These are phyloP conservation scores for Aurantiochytrium sp. DNA, from an alignment of 108 stramenopile species.

Conservation along the genomic window DNA sequence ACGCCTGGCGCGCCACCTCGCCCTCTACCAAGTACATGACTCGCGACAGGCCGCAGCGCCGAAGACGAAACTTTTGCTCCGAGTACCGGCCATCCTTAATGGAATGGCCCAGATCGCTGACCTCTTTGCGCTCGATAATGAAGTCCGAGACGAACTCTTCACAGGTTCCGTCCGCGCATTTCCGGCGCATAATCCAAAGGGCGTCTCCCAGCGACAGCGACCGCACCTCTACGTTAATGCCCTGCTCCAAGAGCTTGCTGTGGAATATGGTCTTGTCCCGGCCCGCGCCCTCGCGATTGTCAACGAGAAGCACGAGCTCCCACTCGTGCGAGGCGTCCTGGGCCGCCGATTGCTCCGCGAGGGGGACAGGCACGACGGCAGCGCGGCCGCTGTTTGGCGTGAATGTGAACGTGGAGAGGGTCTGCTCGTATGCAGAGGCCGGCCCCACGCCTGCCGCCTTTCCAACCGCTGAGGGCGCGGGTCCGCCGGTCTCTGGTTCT, in stretches of 20 bases:
- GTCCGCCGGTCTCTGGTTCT: too few relatives aligned
- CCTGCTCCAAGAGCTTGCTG: background rate
- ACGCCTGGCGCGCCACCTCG: background rate
- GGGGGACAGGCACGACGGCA: too few relatives aligned
- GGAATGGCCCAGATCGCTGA: background rate
- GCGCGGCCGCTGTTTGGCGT: too few relatives aligned
- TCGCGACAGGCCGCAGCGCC: background rate
- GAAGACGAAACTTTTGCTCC: slow-evolving; percentile 38
- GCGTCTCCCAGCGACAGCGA: background rate
- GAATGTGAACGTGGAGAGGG: too few relatives aligned
- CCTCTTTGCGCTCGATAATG: slow-evolving; percentile 30
- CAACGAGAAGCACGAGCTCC: background rate
- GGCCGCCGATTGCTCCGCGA: too few relatives aligned
- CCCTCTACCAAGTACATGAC: slow-evolving; percentile 40
- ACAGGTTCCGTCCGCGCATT: background rate
- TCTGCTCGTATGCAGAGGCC: too few relatives aligned
- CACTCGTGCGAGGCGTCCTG: background rate
- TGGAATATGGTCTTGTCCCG: background rate
- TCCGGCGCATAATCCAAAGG: background rate
- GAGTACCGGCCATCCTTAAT: slow-evolving; percentile 35
- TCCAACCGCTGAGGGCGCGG: too few relatives aligned
- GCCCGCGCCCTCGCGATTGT: background rate
- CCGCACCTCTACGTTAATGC: background rate
- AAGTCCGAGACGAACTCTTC: slow-evolving; percentile 29
- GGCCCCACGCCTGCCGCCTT: too few relatives aligned